Evolutionary conservation across 2,329 filamentous ascomycete species (phyloP).

Genomic region (Lachnellula arida): DNA sequence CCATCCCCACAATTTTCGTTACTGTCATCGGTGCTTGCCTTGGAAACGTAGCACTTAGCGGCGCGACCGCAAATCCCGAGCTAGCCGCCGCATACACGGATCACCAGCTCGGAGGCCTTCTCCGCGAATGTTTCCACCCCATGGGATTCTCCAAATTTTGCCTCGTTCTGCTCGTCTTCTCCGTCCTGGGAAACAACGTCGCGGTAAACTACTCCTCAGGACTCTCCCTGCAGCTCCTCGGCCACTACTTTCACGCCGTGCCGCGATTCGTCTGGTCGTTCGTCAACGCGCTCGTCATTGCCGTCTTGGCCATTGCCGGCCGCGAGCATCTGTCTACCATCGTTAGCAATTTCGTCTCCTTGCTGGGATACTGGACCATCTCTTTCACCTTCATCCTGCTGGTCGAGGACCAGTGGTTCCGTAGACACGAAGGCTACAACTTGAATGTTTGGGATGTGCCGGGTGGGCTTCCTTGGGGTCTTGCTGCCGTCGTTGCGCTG

Average conservation of each 20-base stretch:
- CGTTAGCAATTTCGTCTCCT: conserved; percentile 28
- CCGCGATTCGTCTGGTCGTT: conserved; percentile 32
- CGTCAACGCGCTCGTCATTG: conserved; percentile 26
- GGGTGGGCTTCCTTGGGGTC: conserved; percentile 24
- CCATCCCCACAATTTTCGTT: conserved; percentile 34
- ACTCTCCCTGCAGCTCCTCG: conserved; percentile 28
- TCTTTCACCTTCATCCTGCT: conserved; percentile 29
- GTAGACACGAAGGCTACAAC: conserved; percentile 25
- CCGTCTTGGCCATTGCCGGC: conserved; percentile 28
- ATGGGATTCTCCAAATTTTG: conserved; percentile 44
- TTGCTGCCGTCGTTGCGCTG: conserved; percentile 27
- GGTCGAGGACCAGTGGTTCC: conserved; percentile 28
- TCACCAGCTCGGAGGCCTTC: conserved; percentile 43
- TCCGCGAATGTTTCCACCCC: conserved; percentile 42
- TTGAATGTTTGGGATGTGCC: conserved; percentile 27
- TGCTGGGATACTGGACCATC: conserved; percentile 31
- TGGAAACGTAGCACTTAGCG: conserved; percentile 36
- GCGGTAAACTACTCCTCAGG: conserved; percentile 31
- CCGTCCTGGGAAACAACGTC: conserved; percentile 30
- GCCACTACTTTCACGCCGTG: conserved; percentile 32
- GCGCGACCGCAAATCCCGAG: conserved; percentile 34
- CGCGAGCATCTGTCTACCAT: conserved; percentile 25
- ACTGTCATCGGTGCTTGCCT: conserved; percentile 41
- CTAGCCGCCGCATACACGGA: conserved; percentile 37
- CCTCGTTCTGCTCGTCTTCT: conserved; percentile 31